phyloP scores from a whole-genome alignment of 192 early-diverging fungal species.

The Linnemannia zychae region DNA sequence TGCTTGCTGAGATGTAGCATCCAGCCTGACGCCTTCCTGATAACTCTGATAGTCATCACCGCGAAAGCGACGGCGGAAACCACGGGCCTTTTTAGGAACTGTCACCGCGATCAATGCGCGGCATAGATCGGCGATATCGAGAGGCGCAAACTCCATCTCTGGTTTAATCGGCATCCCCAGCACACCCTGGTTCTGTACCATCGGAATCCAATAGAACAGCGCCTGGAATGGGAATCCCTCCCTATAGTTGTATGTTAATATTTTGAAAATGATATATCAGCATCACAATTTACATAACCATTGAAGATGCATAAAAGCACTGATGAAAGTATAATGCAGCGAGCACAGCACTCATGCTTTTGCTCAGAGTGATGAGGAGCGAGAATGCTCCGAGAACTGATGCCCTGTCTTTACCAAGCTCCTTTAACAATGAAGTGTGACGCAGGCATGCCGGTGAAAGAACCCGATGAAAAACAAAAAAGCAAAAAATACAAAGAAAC shows the following conservation, averaged over 20 bases:
- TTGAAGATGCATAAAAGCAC: too few species aligned
- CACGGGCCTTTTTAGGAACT: conserved; percentile 2
- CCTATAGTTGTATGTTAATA: background rate
- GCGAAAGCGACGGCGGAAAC: background rate
- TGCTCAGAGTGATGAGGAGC: too few species aligned
- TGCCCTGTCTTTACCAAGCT: too few species aligned
- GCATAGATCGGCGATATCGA: conserved; percentile 39
- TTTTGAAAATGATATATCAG: too few species aligned
- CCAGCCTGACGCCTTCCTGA: background rate
- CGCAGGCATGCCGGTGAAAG: background rate
- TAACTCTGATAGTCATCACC: background rate
- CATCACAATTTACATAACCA: too few species aligned
- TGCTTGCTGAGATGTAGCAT: too few species aligned
- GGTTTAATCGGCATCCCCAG: conserved; percentile 38
- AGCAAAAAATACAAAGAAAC: background rate
- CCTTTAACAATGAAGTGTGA: too few species aligned
- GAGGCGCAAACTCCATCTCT: conserved; percentile 22
- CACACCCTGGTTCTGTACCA: conserved; percentile 24
- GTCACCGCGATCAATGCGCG: conserved; percentile 30
- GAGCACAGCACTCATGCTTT: too few species aligned
- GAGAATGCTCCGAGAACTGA: too few species aligned
- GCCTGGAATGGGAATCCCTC: conserved; percentile 40
- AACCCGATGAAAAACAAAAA: background rate
- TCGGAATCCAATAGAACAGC: conserved; percentile 39
- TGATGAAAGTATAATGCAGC: too few species aligned